Conservation (phyloP, 2,329 filamentous ascomycete species). For the Diaporthe sp. region DNA sequence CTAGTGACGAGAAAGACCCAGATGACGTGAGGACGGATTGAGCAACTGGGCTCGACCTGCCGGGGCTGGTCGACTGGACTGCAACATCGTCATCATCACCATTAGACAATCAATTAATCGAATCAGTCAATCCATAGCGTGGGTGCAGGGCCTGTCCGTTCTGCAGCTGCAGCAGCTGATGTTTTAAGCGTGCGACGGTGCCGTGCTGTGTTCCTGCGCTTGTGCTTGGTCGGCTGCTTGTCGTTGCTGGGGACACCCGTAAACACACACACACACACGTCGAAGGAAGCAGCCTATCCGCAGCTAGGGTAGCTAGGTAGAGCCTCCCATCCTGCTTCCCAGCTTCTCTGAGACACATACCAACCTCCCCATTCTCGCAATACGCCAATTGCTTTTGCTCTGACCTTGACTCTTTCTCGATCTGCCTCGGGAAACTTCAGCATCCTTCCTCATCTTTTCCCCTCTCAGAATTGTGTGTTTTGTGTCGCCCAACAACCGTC, state of each 20-base stretch:
- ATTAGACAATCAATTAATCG: not conserved
- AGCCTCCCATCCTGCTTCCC: conserved; percentile 22
- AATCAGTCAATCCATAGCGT: not conserved
- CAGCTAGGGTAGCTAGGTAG: not conserved
- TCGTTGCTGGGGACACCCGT: conserved; percentile 30
- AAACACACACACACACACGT: conserved; percentile 25
- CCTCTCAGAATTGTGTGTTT: conserved; percentile 19
- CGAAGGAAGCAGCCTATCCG: conserved; percentile 23
- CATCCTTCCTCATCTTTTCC: conserved; percentile 4
- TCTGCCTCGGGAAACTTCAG: conserved; percentile 1
- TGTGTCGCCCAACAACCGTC: conserved; percentile 2
- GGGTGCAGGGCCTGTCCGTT: not conserved
- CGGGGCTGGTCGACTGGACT: not conserved
- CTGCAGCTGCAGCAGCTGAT: not conserved
- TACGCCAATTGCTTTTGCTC: conserved; percentile 33
- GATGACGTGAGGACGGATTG: conserved; percentile 24
- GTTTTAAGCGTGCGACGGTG: conserved; percentile 6
- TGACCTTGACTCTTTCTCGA: conserved; percentile 7
- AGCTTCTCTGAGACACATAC: conserved; percentile 32
- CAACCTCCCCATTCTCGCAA: conserved; percentile 36
- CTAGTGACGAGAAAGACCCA: conserved; percentile 18
- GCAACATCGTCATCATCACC: conserved; percentile 1
- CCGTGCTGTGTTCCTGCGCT: conserved; percentile 13
- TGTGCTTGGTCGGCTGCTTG: conserved; percentile 12
- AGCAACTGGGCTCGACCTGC: not conserved